Conservation (phyloP, 257 asterid genomes). For the Nicotiana tomentosiformis region DNA sequence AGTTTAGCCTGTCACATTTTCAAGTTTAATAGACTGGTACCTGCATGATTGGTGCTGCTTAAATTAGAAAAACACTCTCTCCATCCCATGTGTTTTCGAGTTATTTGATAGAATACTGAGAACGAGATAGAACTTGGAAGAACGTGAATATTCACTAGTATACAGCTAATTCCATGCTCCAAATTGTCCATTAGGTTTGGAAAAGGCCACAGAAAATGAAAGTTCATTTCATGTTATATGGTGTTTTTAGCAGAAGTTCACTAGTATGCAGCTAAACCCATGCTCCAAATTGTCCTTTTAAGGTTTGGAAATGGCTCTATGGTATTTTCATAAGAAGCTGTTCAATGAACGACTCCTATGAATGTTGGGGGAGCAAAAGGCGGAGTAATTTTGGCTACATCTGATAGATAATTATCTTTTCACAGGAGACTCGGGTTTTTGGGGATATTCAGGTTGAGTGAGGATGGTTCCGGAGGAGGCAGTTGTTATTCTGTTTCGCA, state of each 20-base stretch:
- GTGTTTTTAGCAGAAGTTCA: not conserved
- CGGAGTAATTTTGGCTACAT: not conserved
- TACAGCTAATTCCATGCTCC: not conserved
- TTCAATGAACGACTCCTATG: not conserved
- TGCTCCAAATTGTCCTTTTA: not conserved
- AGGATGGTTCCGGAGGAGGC: not conserved
- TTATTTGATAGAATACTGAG: not conserved
- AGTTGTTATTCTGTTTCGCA: not conserved
- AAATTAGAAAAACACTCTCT: not conserved
- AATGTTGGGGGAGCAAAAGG: not conserved
- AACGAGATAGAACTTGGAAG: not conserved
- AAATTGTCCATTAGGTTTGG: not conserved
- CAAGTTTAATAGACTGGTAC: not conserved
- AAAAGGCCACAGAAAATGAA: not conserved
- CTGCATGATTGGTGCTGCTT: not conserved
- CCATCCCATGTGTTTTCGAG: not conserved
- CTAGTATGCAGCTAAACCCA: not conserved
- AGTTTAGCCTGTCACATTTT: not conserved
- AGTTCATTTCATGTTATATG: not conserved
- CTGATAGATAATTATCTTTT: not conserved
- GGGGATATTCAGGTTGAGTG: not conserved
- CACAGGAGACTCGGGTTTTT: not conserved
- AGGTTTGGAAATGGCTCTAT: not conserved
- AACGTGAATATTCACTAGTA: not conserved
- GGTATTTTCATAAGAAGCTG: not conserved